Evolutionary conservation across 176 grass and related monocot species (phyloP), one percentile per base, ranked within the genome.

Genomic region (Ensete glaucum): DNA sequence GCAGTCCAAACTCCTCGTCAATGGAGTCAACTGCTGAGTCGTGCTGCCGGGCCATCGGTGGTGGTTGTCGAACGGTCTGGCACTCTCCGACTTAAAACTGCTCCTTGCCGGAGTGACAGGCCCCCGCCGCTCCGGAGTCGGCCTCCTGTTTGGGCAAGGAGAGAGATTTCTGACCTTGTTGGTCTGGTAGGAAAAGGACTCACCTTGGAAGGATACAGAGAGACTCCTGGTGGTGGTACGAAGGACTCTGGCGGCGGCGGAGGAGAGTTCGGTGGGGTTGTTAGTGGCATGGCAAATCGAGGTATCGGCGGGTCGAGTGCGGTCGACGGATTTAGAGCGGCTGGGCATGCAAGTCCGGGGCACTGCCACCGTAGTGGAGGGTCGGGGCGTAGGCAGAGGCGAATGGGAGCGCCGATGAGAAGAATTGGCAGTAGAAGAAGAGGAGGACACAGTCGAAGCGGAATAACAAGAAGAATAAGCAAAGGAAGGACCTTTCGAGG

Each of bases 141-240:
- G 22, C 51, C 84, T 92, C 24, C 95, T 77, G 78, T 58, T 78
- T 3, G 88, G 90, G 2, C 85, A 89, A 54, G 95, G 88, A 26
- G 91, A 91, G 2, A 65, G 75, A 72, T 88, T 78, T 72, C 85
- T 89, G 19, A 84, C 89, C 83, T 88, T 99, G 81, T 84, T 94
- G 6, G 96, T 84, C 79, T 94, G 88, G 62, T 91, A 93, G 82
- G 86, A 92, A 78, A 91, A 99, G 80, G 91, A 91, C 11, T 89
- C 79, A 64, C 96, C 96, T 89, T 99, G 96, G 86, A 99, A 99
- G 69, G 96, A 92, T 15, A 99, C 96, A 12, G 96, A 99, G 76
- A 99, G 88, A 83, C 96, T 99, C 62, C 96, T 82, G 2, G 91
- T 94, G 14, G 95, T 99, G 69, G 84, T 89, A 54, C 84, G 69